Evolutionary conservation across 805 yeast species (phyloP), one percentile per base, ranked within the genome.

Genomic region (Saccharomycopsis amapae): DNA sequence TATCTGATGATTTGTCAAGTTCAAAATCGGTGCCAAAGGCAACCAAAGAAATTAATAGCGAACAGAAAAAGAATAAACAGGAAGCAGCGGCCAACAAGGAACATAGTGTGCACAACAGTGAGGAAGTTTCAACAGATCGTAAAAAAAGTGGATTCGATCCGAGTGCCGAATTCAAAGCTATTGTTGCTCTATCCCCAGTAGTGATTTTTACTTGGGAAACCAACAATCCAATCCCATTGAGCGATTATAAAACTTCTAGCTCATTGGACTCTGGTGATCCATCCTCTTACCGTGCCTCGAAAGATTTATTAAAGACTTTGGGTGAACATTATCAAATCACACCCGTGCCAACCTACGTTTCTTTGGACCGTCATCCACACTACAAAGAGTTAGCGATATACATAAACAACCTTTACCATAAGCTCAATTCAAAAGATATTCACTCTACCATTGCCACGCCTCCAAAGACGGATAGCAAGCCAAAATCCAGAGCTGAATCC

Each of bases 191-290:
- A 17, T 32, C 45, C 17, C 53, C 53, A 17, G 48, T 49, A 13
- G 40, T 49, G 10, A 36, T 49, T 17, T 49, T 49, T 35, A 49
- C 53, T 15, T 49, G 53, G 53, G 53, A 43, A 40, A 40, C 44
- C 10, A 44, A 44, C 3, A 18, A 22, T 3, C 37, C 50, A 19
- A 46, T 49, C 13, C 48, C 51, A 4, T 34, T 26, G 24, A 36
- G 7, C 6, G 33, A 44, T 32, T n/a, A 6, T 18, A 19, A 35
- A 9, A 26, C 7, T n/a, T 5, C 13, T 28, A 34, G n/a, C 5
- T 18, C 19, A 4, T 32, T 32, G 1, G 24, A 38, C 6, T 7
- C n/a, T 2, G 31, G 20, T 20, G 26, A 32, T 24, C 12, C n/a
- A 10, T 20, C 35, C 15, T 23, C 17, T 5, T 23, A 31, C 9